Evolutionary conservation across 2,329 filamentous ascomycete genomes (phyloP).

Genomic region (Phyllosticta citrichinensis): DNA sequence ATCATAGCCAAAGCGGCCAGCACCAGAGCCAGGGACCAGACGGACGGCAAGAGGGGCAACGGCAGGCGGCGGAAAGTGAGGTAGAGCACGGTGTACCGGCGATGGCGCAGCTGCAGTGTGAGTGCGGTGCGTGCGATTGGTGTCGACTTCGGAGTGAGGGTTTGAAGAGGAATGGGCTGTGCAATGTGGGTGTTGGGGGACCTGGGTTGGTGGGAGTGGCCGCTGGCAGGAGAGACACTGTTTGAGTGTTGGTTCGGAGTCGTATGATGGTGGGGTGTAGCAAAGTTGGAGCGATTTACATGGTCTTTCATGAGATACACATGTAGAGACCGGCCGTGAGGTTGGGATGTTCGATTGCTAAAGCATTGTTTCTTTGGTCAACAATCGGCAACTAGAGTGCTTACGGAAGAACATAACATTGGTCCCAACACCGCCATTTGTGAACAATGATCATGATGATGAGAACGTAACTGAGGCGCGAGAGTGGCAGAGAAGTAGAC

Average conservation of each 20-base stretch:
- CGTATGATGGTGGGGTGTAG: no score
- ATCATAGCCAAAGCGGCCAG: not conserved
- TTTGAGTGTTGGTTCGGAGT: not conserved
- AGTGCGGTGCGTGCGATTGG: conserved; percentile 2
- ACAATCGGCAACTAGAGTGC: no score
- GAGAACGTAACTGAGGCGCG: no score
- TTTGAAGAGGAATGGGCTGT: conserved; percentile 4
- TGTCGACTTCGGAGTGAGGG: not conserved
- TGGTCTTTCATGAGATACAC: no score
- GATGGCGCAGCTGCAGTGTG: conserved; percentile 1
- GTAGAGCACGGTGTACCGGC: not conserved
- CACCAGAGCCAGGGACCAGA: not conserved
- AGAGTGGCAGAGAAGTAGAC: no score
- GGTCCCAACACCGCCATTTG: no score
- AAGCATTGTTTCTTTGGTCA: no score
- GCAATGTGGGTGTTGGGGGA: not conserved
- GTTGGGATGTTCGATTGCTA: no score
- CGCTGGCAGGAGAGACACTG: conserved; percentile 1
- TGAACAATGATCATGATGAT: no score
- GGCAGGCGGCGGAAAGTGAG: not conserved
- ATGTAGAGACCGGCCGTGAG: no score
- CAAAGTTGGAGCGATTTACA: no score
- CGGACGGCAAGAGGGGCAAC: not conserved
- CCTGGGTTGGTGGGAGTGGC: not conserved
- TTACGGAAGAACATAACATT: no score